Evolutionary conservation across 106 monocot species (phyloP).

Genomic region (Allium sativum): DNA sequence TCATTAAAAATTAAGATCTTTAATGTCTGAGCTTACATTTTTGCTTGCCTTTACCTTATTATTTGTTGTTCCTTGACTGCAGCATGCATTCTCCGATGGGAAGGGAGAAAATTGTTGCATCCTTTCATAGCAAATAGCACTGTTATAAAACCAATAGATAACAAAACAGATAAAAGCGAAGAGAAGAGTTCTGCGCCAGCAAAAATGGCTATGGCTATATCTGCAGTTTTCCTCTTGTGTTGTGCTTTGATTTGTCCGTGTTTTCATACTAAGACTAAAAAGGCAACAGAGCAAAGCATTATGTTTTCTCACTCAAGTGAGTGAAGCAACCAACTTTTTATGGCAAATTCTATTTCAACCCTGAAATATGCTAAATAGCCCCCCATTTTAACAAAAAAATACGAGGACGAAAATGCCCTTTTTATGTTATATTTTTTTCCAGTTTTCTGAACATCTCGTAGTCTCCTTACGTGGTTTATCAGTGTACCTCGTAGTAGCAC

Average conservation of each 20-base stretch:
- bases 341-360: neutral
- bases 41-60: neutral
- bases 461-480: too few relatives aligned
- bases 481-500: too few relatives aligned
- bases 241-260: slow-evolving; percentile 32
- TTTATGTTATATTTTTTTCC: neutral
- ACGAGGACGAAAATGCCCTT: neutral
- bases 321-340: neutral
- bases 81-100: neutral
- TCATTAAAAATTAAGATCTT: neutral
- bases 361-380: too few relatives aligned
- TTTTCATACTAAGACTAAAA: slow-evolving; percentile 23
- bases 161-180: neutral
- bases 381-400: neutral
- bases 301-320: slow-evolving; percentile 27
- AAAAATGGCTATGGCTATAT: slow-evolving; percentile 13
- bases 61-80: neutral
- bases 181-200: slow-evolving; percentile 1
- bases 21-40: neutral
- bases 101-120: slow-evolving; percentile 16
- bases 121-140: slow-evolving; percentile 8
- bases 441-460: neutral
- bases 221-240: slow-evolving; percentile 26
- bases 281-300: slow-evolving; percentile 24
- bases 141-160: slow-evolving; percentile 1